These are phyloP conservation scores for Scedosporium minutisporum DNA, from an alignment of 2,329 filamentous ascomycete genomes.

Conservation along the genomic window DNA sequence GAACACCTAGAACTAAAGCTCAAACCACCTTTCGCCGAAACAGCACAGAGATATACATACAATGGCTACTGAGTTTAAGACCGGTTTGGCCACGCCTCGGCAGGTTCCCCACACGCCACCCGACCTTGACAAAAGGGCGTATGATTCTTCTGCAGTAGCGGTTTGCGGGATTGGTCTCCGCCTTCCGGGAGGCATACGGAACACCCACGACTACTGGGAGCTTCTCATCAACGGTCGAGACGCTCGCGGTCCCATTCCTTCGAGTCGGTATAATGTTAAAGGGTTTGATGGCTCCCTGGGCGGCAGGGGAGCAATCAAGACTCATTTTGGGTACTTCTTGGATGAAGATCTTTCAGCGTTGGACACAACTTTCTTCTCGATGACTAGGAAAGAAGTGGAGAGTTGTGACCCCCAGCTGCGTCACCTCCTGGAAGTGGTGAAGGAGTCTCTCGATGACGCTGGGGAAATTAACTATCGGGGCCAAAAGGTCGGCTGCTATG, in stretches of 20 bases:
- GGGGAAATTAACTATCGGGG: slow-evolving; percentile 6
- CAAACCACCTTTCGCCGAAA: not conserved
- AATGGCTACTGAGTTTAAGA: slow-evolving; percentile 1
- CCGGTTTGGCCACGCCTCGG: not conserved
- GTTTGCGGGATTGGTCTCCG: slow-evolving; percentile 12
- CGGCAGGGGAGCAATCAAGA: slow-evolving; percentile 12
- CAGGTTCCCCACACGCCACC: not conserved
- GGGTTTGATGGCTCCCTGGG: slow-evolving; percentile 12
- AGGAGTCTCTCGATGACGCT: slow-evolving; percentile 10
- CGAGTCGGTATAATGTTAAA: slow-evolving; percentile 14
- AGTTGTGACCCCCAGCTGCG: slow-evolving; percentile 22
- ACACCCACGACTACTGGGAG: slow-evolving; percentile 19
- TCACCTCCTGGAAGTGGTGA: slow-evolving; percentile 19
- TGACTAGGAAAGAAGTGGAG: slow-evolving; percentile 15
- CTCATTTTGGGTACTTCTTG: slow-evolving; percentile 12
- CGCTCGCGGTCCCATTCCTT: slow-evolving; percentile 16
- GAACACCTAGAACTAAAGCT: no score
- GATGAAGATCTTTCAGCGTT: slow-evolving; percentile 16
- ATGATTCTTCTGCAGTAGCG: slow-evolving; percentile 24
- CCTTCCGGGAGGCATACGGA: slow-evolving; percentile 19
- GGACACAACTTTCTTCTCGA: slow-evolving; percentile 22
- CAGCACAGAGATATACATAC: not conserved
- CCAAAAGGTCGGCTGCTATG: slow-evolving; percentile 9
- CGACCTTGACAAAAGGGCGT: not conserved
- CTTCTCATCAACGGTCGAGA: slow-evolving; percentile 19